Base-by-base conservation (phyloP, 1,139 yeast genomes). In the Hanseniaspora sp. region DNA sequence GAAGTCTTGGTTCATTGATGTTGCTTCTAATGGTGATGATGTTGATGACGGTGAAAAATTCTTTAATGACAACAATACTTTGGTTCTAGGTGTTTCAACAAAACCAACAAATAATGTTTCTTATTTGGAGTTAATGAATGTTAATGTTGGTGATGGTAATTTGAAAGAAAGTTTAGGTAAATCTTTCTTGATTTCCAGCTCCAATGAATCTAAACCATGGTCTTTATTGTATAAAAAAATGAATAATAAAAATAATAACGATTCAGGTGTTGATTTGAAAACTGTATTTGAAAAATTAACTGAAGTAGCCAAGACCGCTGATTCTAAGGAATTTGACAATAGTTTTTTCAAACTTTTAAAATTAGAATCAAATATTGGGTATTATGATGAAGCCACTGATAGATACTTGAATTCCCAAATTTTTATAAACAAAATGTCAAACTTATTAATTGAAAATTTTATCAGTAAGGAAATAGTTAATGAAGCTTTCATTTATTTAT, bases 111-210 rank as follows among this genome's bases (percentile, higher is more conserved):
- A 61, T 37, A 62, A 67, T 17, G 58, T 60, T 7, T 62, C 65
- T 28, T 60, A 67, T 12, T 57, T 74, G 31, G 69, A 71, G 35
- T 71, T 74, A 2, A 59, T 75, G 39, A 69, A 80, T 52, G 74
- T 84, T 37, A 79, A 81, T 58, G 78, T 82, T 17, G 95, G 95
- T 2, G 69, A 77, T 41, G 88, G 90, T 59, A 80, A 79, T 51
- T 72, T 87, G 58, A 75, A 79, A 58, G 92, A 86, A 61, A 80
- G 87, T 35, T 66, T 86, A 48, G 92, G 94, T 29, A 82, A 80
- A 63, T 80, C 86, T 31, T 71, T 80, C 42, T 60, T 62, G 37
- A 58, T 56, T 30, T 57, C 57, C 6, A 46, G 58, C 12, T 58
- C 52, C 13, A 47, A 56, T 60, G 31, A 60, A 62, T 35, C 61